A percentile compares a stretch with the other conserved stretches of the same genome.
Conservation (phyloP, 2,329 filamentous ascomycete species). For the Neopestalotiopsis sp. region DNA sequence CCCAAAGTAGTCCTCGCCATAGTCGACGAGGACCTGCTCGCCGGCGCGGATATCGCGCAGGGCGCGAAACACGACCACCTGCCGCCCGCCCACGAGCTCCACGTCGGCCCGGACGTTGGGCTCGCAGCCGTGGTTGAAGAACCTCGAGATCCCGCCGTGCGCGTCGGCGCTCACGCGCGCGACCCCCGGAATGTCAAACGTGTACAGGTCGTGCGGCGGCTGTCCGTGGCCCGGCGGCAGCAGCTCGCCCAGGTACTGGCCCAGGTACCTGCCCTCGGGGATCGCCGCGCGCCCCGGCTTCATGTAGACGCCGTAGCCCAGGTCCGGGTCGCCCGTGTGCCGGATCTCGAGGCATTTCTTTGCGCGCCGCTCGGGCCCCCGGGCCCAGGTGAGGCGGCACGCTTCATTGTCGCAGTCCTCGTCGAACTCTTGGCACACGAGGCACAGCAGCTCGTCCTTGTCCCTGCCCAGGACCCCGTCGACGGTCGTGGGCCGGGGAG, state of each 20-base stretch:
- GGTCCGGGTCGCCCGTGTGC: neutral
- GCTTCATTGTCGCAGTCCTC: neutral
- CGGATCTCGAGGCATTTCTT: constrained; percentile 1
- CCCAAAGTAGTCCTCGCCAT: neutral
- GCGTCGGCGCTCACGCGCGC: neutral
- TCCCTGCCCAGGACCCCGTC: neutral
- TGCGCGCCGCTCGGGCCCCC: neutral
- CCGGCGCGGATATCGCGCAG: neutral
- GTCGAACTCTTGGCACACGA: constrained; percentile 4
- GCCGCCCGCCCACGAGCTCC: neutral
- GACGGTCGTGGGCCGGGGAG: neutral
- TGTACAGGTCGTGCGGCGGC: neutral
- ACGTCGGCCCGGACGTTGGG: neutral
- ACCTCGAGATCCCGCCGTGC: neutral
- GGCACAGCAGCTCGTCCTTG: neutral
- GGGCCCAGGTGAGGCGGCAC: neutral
- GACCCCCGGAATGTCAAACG: neutral
- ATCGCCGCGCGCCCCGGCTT: neutral
- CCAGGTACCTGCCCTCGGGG: neutral
- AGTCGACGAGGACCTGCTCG: constrained; percentile 6
- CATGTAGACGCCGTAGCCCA: neutral
- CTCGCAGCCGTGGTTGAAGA: constrained; percentile 1
- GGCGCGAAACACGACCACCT: neutral
- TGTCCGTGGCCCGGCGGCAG: neutral
- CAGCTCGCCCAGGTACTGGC: constrained; percentile 5